Evolutionary conservation across 768 basidiomycete genomes (phyloP).

Genomic region (Pholiota conissans): DNA sequence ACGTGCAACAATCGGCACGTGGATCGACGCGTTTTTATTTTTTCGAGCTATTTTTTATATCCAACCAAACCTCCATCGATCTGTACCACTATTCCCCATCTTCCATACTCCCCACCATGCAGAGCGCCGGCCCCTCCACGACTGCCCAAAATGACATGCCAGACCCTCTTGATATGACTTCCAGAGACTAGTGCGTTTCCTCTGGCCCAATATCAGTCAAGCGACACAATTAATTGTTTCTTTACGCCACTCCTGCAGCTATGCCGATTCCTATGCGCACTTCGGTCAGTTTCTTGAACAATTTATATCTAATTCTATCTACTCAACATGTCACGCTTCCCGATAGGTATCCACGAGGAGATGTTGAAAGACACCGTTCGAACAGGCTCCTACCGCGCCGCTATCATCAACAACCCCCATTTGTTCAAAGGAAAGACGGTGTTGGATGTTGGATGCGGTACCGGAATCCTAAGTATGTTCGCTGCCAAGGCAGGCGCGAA

Average conservation of each 20-base stretch:
- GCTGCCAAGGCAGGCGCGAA: conserved; percentile 94
- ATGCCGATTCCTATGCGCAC: conserved; percentile 95
- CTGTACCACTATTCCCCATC: conserved; percentile 4
- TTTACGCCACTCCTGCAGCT: conserved; percentile 52
- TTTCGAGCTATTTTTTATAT: conserved; percentile 4
- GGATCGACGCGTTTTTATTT: conserved; percentile 12
- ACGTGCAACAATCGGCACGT: conserved; percentile 11
- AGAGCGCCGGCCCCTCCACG: conserved; percentile 28
- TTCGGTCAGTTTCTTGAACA: conserved; percentile 58
- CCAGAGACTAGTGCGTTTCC: conserved; percentile 77
- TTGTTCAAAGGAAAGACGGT: conserved; percentile 97
- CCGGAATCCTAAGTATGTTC: conserved; percentile 98
- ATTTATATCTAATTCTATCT: not conserved
- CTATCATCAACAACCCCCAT: conserved; percentile 93
- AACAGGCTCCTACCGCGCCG: conserved; percentile 91
- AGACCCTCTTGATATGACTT: conserved; percentile 65
- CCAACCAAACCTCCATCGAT: conserved; percentile 13
- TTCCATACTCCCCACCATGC: conserved; percentile 21
- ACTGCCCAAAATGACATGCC: conserved; percentile 18
- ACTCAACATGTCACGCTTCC: conserved; percentile 5
- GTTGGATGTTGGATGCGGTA: conserved; percentile 97
- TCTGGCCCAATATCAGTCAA: conserved; percentile 27
- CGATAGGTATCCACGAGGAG: conserved; percentile 93
- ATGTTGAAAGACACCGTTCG: conserved; percentile 98
- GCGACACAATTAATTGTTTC: conserved; percentile 22